These are phyloP conservation scores for Petunia hybrid DNA, from an alignment of 305 asterid species.

Conservation along the genomic window DNA sequence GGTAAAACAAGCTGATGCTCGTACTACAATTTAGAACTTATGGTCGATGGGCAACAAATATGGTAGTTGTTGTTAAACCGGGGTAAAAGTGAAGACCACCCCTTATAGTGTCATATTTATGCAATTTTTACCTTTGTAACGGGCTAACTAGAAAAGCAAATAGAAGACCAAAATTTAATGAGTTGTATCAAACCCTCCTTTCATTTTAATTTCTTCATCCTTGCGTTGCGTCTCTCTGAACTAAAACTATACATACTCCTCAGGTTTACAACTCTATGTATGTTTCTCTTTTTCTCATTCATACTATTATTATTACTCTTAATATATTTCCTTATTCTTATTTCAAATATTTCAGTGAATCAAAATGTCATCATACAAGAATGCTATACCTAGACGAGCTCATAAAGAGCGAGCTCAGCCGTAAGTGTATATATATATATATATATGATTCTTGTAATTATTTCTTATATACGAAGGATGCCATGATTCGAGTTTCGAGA, in stretches of 20 bases:
- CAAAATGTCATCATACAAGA: conserved; percentile 83
- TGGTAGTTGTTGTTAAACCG: too few species aligned
- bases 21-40: too few species aligned
- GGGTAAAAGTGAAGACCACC: too few species aligned
- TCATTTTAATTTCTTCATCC: neutral
- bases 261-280: neutral
- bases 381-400: conserved; percentile 76
- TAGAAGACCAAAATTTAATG: neutral
- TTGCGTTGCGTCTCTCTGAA: neutral
- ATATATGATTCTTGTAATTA: neutral
- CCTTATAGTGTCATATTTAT: too few species aligned
- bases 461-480: neutral
- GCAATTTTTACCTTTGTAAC: too few species aligned
- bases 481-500: neutral
- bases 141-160: too few species aligned
- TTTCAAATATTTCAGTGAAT: conserved; percentile 17
- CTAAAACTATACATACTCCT: neutral
- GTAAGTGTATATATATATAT: conserved; percentile 48
- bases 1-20: too few species aligned
- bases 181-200: neutral
- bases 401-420: conserved; percentile 95
- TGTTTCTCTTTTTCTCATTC: neutral
- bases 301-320: neutral
- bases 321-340: neutral
- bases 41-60: too few species aligned